Evolutionary conservation across 163 green algal species (phyloP).

Genomic region (Chloromonas sp.): DNA sequence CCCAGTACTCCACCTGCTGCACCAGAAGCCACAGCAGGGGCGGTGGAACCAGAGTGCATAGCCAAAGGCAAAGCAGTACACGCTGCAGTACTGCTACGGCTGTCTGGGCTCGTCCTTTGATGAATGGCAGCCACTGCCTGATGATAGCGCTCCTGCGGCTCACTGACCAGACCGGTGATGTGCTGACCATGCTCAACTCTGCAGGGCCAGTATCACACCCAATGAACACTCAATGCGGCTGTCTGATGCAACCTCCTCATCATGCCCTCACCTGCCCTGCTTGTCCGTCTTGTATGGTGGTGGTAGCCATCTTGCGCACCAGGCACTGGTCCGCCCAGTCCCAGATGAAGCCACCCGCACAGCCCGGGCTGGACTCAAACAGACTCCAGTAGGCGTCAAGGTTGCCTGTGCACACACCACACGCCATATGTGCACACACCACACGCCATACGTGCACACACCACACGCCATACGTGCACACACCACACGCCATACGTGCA

Average conservation of each 20-base stretch:
- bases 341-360: conserved; percentile 97
- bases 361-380: conserved; percentile 50
- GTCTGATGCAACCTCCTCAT: too few relatives aligned
- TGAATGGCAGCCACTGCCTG: not conserved
- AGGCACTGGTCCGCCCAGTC: conserved; percentile 94
- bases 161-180: not conserved
- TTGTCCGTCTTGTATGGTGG: not conserved
- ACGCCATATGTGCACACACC: conserved; percentile 36
- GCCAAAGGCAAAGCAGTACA: too few relatives aligned
- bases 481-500: conserved; percentile 1
- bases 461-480: not conserved
- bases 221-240: too few relatives aligned
- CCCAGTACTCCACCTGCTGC: conserved; percentile 61
- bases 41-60: not conserved
- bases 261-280: too few relatives aligned
- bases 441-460: not conserved
- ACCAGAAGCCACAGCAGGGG: not conserved
- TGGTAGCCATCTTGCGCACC: conserved; percentile 18
- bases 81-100: too few relatives aligned
- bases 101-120: too few relatives aligned
- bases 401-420: conserved; percentile 67
- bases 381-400: conserved; percentile 81
- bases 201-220: too few relatives aligned
- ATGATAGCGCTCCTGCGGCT: not conserved
- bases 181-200: not conserved